Evolutionary conservation across 2,329 filamentous ascomycete species (phyloP), one percentile per base, ranked within the genome.

Genomic region (Pseudogymnoascus sp.): DNA sequence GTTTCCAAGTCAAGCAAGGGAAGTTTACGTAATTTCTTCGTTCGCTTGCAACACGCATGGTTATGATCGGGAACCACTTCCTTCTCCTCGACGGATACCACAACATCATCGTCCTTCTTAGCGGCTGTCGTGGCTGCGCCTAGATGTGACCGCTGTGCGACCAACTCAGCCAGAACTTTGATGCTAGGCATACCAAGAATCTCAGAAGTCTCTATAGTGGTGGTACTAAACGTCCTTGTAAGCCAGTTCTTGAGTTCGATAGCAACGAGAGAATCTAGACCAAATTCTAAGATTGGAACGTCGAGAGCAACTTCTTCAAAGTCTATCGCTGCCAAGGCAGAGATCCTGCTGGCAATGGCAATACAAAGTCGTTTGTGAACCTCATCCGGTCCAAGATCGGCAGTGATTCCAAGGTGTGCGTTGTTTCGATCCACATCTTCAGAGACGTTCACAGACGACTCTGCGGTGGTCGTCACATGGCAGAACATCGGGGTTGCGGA

Each of bases 201-300:
- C 57, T 71, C 70, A 33, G 69, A 66, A 1, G 72, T 70, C 58
- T 73, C 70, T 8, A 72, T 30, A 1, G 63, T 41, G 9, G 64
- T 64, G 47, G 68, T 63, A 39, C 37, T 39, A 43, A 71, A 70
- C 2, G 66, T 67, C n/a, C 57, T 58, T 16, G 35, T 47, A n/a
- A 67, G 58, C 64, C 64, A 67, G 38, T 64, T 62, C 8, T 62
- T 60, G 18, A 67, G 43, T 35, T 65, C 63, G 14, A 67, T 63
- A 18, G 64, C 60, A 20, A 66, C 61, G 6, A 67, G 59, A 37
- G 64, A 66, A 39, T 67, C 65, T 12, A 67, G 43, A 12, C 65
- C 65, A 38, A 63, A 61, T 20, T 25, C 37, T n/a, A 39, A 39
- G 37, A 63, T 33, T 30, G 16, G 38, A n/a, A 37, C 37, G 43